Evolutionary conservation across 2,329 filamentous ascomycete species (phyloP).

Genomic region (Fusarium sp.): DNA sequence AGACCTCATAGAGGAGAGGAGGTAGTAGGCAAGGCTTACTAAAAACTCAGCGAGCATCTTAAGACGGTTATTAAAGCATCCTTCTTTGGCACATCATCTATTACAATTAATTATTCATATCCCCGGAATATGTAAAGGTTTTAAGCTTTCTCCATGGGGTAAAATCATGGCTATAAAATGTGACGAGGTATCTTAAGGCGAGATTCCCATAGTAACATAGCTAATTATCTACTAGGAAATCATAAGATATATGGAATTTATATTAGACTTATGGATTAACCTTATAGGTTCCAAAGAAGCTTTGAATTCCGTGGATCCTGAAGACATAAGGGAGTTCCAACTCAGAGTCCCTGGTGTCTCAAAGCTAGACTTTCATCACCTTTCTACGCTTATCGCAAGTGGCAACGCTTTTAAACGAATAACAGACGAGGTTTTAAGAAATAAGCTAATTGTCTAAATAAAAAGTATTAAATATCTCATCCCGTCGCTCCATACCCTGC

Average conservation of each 20-base stretch:
- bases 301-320: not conserved
- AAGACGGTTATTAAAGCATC: not conserved
- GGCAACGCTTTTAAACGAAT: not conserved
- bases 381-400: not conserved
- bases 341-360: not conserved
- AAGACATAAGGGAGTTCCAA: not conserved
- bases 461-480: slow-evolving; percentile 1
- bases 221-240: not conserved
- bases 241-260: slow-evolving; percentile 2
- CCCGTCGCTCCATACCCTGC: slow-evolving; percentile 1
- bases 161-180: slow-evolving; percentile 3
- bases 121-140: not conserved
- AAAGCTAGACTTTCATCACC: not conserved
- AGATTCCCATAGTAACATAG: not conserved
- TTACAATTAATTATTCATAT: not conserved
- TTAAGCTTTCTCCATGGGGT: slow-evolving; percentile 2
- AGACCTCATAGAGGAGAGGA: not conserved
- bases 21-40: slow-evolving; percentile 2
- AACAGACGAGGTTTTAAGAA: not conserved
- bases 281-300: slow-evolving; percentile 2
- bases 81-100: not conserved
- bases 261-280: not conserved
- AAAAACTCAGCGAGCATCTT: not conserved
- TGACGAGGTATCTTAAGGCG: not conserved
- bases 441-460: not conserved